Evolutionary conservation across 2,329 filamentous ascomycete species (phyloP), one percentile per base, ranked within the genome.

Genomic region (Fusarium gaditjirri): DNA sequence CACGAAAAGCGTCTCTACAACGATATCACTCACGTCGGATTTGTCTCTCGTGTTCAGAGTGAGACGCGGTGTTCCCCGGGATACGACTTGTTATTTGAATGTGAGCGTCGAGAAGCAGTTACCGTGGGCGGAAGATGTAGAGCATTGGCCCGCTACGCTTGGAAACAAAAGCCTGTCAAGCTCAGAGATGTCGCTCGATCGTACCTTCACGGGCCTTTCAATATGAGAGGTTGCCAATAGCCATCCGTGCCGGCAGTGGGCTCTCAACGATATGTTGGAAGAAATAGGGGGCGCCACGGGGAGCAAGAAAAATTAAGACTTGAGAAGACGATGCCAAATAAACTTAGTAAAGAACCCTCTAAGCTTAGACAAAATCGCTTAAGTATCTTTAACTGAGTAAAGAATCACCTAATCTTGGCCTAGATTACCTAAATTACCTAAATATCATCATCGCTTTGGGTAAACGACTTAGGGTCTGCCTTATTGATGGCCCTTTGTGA

Each of bases 171-270:
- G 31, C 13, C 21, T 31, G n/a, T 36, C 38, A 16, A n/a, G 16
- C n/a, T 43, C 61, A 10, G 50, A 59, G 5, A 47, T 38, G 14
- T 35, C 25, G 0, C 27, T 65, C 7, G 27, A 21, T 11, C 63
- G 63, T 7, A 46, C 50, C 1, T 65, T 65, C 19, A 65, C 63
- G 5, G 43, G 65, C 9, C 39, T 39, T 14, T 65, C 63, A 2
- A 49, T 65, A 50, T 65, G 23, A 58, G 2, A 16, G 11, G 9
- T 8, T 38, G 9, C 2, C 29, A 14, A 19, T 23, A 12, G 0
- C 8, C 4, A 19, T 17, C 10, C 21, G 10, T 13, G 29, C 21
- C 11, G 8, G 8, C 3, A 3, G 10, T 17, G 14, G 27, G 46
- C 5, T 47, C 8, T 29, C 9, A 47, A 29, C 13, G 8, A n/a